These are phyloP conservation scores for Epichloe scottii DNA, from an alignment of 2,329 filamentous ascomycete genomes.

Conservation along the genomic window DNA sequence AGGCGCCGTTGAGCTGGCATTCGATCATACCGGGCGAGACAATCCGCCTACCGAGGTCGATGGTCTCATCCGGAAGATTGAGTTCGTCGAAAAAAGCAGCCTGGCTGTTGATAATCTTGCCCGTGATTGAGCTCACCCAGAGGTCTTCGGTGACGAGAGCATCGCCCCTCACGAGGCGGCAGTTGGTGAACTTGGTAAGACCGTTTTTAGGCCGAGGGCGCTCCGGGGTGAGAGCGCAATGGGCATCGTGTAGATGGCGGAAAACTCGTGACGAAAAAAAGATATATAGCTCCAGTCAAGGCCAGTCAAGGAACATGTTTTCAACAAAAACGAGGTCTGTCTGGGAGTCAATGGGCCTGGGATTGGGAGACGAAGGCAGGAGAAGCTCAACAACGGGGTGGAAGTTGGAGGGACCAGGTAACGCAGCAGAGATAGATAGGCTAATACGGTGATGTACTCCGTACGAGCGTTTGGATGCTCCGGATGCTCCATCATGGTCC, in stretches of 20 bases:
- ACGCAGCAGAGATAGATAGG: neutral
- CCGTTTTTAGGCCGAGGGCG: constrained; percentile 26
- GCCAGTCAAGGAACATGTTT: no score
- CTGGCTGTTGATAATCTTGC: constrained; percentile 67
- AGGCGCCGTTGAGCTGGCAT: constrained; percentile 82
- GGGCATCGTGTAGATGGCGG: constrained; percentile 27
- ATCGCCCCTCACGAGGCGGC: constrained; percentile 58
- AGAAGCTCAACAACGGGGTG: neutral
- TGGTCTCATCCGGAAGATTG: constrained; percentile 55
- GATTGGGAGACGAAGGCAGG: neutral
- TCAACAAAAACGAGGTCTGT: no score
- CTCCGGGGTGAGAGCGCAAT: constrained; percentile 28
- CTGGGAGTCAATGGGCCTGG: neutral
- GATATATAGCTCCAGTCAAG: neutral
- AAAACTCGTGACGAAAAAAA: neutral
- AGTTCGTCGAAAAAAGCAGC: constrained; percentile 55
- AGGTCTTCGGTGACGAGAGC: constrained; percentile 63
- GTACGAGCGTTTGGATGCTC: neutral
- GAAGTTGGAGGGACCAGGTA: neutral
- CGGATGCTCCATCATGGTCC: neutral
- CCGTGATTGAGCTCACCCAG: constrained; percentile 75
- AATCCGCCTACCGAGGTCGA: constrained; percentile 75
- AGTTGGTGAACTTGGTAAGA: constrained; percentile 85
- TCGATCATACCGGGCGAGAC: constrained; percentile 81
- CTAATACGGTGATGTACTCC: neutral